These are phyloP conservation scores for Ashbya aceris DNA, from an alignment of 1,139 yeast genomes.

Conservation along the genomic window DNA sequence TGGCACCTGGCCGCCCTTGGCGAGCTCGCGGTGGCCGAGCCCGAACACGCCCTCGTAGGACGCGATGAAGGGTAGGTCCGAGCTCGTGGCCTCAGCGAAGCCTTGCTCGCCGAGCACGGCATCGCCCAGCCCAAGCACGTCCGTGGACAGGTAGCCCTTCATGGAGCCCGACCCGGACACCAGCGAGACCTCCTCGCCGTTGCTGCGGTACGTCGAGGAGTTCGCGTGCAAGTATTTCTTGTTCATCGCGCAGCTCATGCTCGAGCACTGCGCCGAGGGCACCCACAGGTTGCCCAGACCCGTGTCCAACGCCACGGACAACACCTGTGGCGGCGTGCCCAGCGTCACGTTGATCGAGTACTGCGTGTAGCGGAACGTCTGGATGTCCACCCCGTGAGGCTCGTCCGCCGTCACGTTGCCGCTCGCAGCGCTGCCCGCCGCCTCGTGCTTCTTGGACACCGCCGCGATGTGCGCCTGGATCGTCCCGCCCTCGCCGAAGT, in stretches of 20 bases:
- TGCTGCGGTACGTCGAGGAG: constrained; percentile 72
- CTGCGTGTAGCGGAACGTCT: no score
- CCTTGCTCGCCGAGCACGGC: constrained; percentile 77
- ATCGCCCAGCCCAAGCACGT: constrained; percentile 71
- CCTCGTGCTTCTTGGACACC: no score
- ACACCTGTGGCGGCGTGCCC: not conserved
- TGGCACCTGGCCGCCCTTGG: constrained; percentile 83
- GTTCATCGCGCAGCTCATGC: constrained; percentile 92
- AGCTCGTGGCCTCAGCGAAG: constrained; percentile 88
- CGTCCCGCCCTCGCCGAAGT: no score
- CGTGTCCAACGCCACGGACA: not conserved
- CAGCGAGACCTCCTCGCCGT: constrained; percentile 77
- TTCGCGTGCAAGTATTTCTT: constrained; percentile 74
- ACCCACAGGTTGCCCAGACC: not conserved
- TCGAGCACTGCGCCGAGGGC: constrained; percentile 78
- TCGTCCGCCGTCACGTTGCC: no score
- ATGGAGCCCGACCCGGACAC: constrained; percentile 88
- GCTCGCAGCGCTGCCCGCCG: no score
- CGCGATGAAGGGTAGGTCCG: constrained; percentile 87
- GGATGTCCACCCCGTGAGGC: no score
- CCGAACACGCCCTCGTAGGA: constrained; percentile 97
- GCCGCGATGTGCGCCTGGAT: no score
- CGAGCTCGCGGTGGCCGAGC: constrained; percentile 71
- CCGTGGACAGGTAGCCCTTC: constrained; percentile 86
- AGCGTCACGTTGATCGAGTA: not conserved